phyloP scores from a whole-genome alignment of 352 stramenopile genomes.

The Globisporangium okanoganense region DNA sequence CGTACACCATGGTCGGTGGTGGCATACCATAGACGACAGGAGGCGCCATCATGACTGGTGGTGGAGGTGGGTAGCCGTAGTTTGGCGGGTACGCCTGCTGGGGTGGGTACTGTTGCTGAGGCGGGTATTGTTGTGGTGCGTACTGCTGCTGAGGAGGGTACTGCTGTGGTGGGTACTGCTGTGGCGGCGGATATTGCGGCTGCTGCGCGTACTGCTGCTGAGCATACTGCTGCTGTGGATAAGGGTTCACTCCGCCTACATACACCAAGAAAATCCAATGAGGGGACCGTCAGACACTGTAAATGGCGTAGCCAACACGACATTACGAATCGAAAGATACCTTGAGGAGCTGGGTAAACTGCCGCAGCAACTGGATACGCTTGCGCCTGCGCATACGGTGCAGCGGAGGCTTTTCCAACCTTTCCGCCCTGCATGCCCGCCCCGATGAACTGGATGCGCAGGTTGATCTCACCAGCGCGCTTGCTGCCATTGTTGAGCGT shows the following conservation, averaged over 20 bases:
- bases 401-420: background rate
- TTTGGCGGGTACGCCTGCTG: conserved; percentile 8
- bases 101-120: conserved; percentile 23
- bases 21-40: conserved; percentile 20
- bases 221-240: conserved; percentile 1
- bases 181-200: conserved; percentile 7
- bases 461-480: conserved; percentile 72
- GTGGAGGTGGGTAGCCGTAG: conserved; percentile 20
- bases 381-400: conserved; percentile 27
- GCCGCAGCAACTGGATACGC: conserved; percentile 25
- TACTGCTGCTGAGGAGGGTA: conserved; percentile 20
- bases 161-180: conserved; percentile 20
- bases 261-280: background rate
- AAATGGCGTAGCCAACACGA: background rate
- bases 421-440: conserved; percentile 6
- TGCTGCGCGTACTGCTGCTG: conserved; percentile 17
- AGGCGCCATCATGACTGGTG: conserved; percentile 11
- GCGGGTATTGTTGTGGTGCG: conserved; percentile 17
- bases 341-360: conserved; percentile 15
- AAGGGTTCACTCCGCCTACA: conserved; percentile 4
- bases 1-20: conserved; percentile 16
- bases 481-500: conserved; percentile 63
- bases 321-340: background rate
- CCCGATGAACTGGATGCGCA: conserved; percentile 65
- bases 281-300: background rate